Evolutionary conservation across 163 green algal species (phyloP), one percentile per base, ranked within the genome.

Genomic region (Chloroidium sp.): DNA sequence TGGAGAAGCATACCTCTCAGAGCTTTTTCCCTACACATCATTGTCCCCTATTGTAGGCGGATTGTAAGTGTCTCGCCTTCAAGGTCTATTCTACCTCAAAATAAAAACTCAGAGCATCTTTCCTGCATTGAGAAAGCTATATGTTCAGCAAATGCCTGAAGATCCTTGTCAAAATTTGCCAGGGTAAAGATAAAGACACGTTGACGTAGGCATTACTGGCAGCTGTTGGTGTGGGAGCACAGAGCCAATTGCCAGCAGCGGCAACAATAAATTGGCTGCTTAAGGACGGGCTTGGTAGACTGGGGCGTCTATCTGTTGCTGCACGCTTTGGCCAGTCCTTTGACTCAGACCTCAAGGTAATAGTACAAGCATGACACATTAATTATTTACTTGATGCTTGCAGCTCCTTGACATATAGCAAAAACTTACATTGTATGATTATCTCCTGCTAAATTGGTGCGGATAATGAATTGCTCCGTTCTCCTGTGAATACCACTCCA

Each of bases 211-310:
- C 90, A 8, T 86, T 99, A 90, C 89, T 99, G 77, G 84, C 91
- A 79, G 95, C 96, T 4, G 88, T 98, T 4, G 96, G 96, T n/a
- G 86, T 99, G 67, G 96, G 96, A 3, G 94, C 91, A 8, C 91
- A 89, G 78, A 89, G 92, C 58, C 81, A 84, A 2, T 80, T 96
- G 61, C 90, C 90, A 75, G 90, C 93, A 1, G 94, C 95, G n/a
- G 96, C 95, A 4, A 93, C 91, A 68, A 94, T 98, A 81, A 98
- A 98, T 85, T 99, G 96, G 95, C 92, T 99, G 83, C 85, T 99
- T 4, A 98, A 98, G 82, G 96, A 99, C 82, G 96, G 96, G 58
- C 88, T 98, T 58, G 93, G 93, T 0, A 89, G 93, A 61, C 86
- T 98, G 57, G 95, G 94, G 4, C 90, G 95, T 74, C 94, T 98